Evolutionary conservation across 2,329 filamentous ascomycete genomes (phyloP), one percentile per base, ranked within the genome.

Genomic region (Corynespora cassiicola): DNA sequence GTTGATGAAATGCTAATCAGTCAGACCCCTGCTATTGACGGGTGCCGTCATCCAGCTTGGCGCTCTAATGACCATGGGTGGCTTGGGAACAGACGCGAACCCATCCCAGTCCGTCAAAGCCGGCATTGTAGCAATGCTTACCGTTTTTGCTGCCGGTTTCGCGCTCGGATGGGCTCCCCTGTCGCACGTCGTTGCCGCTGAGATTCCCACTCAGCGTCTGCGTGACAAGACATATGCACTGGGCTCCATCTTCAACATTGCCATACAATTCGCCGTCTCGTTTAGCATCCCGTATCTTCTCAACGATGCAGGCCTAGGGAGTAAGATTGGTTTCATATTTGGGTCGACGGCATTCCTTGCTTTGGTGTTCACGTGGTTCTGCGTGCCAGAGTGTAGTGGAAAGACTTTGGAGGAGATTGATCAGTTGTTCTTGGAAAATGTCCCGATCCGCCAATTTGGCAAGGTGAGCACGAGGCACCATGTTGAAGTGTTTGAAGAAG

Each of bases 311-410:
- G 52, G 51, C 10, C 54, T 73, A 1, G 63, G 58, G 0, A 56
- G 54, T 12, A 69, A 65, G 24, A 57, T 72, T 0, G 68, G 69
- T 2, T 72, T 70, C 30, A 69, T 73, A n/a, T 73, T 66, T 28
- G 70, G 67, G 5, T 47, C 54, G 18, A 50, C 49, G 23, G 46
- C 54, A 6, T 28, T 54, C 14, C 35, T 50, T 3, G 48, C 53
- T 2, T 29, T 54, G 11, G 18, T 54, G 7, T 64, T 56, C 29
- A 35, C 40, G 4, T 35, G 24, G 24, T 39, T 39, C 17, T 39
- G 35, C 26, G 60, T 52, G 6, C 48, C 45, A 0, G 48, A 52
- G 17, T 39, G 32, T 11, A 34, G 22, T 6, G 45, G 54, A 3
- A 36, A 42, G 15, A 42, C 38, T 7, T 36, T 59, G n/a, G 52